Conservation (phyloP, 163 green algal genomes). For the Scenedesmus sp. region DNA sequence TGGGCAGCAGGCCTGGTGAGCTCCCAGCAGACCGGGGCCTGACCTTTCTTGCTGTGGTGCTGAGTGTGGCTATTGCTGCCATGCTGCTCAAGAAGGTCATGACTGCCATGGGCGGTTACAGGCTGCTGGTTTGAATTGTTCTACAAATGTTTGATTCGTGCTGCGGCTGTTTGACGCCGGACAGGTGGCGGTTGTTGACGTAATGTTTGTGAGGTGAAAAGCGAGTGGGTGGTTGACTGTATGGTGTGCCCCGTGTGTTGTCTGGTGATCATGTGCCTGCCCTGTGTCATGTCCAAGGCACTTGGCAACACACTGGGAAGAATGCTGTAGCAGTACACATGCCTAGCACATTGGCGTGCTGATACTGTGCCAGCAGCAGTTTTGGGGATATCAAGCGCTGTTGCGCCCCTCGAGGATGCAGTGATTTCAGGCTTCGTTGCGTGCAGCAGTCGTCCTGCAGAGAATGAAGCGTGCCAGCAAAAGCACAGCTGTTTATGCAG, state of each 20-base stretch:
- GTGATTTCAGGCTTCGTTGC: too few species aligned
- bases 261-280: neutral
- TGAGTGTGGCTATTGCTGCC: constrained; percentile 61
- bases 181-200: neutral
- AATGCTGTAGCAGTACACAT: neutral
- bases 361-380: too few species aligned
- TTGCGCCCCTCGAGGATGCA: too few species aligned
- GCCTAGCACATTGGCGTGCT: too few species aligned
- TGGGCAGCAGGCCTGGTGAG: neutral
- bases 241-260: neutral
- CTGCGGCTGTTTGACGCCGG: neutral
- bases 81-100: constrained; percentile 65
- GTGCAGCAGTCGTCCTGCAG: too few species aligned
- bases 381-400: too few species aligned
- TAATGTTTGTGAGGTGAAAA: neutral
- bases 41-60: constrained; percentile 62
- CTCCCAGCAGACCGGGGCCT: constrained; percentile 58
- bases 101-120: constrained; percentile 25
- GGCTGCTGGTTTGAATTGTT: constrained; percentile 20
- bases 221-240: neutral
- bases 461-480: too few species aligned
- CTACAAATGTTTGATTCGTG: neutral
- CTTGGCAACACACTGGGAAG: neutral
- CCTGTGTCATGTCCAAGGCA: neutral
- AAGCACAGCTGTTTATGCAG: too few species aligned